These are phyloP conservation scores for Triticum urartu DNA, from an alignment of 176 grass and related monocot genomes.

Conservation along the genomic window DNA sequence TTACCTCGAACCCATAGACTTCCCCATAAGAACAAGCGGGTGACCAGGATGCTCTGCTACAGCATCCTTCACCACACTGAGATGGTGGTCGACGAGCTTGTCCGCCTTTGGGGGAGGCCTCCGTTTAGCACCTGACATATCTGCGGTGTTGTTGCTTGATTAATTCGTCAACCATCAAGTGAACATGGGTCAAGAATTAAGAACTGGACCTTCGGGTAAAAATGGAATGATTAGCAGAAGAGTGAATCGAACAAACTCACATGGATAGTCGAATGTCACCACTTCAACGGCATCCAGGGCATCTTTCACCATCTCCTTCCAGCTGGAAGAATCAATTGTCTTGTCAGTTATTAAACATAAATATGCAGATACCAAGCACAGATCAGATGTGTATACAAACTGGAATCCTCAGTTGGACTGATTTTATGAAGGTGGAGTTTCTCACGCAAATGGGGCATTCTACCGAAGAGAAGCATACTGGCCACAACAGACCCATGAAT, in stretches of 20 bases:
- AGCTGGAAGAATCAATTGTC: conserved; percentile 38
- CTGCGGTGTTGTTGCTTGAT: conserved; percentile 28
- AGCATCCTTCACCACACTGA: conserved; percentile 59
- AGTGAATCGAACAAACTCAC: conserved; percentile 41
- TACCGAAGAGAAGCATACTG: background rate
- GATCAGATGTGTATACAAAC: background rate
- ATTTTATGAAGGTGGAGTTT: background rate
- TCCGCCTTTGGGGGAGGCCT: conserved; percentile 83
- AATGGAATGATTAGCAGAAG: background rate
- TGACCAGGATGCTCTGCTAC: conserved; percentile 56
- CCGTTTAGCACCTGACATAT: conserved; percentile 76
- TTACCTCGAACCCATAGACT: conserved; percentile 92
- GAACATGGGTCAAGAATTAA: conserved; percentile 18
- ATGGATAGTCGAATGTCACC: conserved; percentile 90
- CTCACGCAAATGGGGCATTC: background rate
- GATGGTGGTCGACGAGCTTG: conserved; percentile 84
- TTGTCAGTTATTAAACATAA: background rate
- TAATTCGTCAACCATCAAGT: background rate
- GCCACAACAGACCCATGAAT: background rate
- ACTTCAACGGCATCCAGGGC: conserved; percentile 63
- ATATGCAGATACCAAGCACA: background rate
- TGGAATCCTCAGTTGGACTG: background rate
- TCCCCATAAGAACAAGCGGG: conserved; percentile 83
- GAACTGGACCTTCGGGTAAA: background rate
- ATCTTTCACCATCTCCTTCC: conserved; percentile 77